Evolutionary conservation across 1,139 yeast species (phyloP).

Genomic region (Groenewaldozyma auringiensis): DNA sequence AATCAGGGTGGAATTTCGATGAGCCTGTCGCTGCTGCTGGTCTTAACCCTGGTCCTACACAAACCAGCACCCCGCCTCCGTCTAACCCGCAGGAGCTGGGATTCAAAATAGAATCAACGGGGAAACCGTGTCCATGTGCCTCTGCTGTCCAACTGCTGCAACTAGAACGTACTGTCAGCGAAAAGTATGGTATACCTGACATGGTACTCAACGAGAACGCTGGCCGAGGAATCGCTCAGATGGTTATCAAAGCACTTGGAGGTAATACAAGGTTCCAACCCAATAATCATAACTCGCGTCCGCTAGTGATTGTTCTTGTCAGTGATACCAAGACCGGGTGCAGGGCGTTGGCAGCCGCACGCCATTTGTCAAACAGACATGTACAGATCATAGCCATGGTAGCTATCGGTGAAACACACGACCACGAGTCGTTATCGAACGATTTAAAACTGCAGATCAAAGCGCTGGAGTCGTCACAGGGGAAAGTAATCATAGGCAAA

Average conservation of each 20-base stretch:
- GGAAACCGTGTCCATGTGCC: conserved; percentile 44
- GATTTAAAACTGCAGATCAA: conserved; percentile 4
- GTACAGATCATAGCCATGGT: conserved; percentile 7
- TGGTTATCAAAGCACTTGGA: conserved; percentile 57
- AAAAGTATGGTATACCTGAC: conserved; percentile 47
- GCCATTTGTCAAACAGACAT: conserved; percentile 62
- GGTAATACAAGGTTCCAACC: conserved; percentile 55
- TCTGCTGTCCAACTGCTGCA: conserved; percentile 75
- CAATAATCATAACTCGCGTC: conserved; percentile 69
- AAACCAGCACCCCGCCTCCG: background rate
- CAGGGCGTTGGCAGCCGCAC: conserved; percentile 70
- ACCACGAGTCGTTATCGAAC: background rate
- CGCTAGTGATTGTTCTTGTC: conserved; percentile 55
- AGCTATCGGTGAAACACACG: background rate
- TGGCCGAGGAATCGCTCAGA: conserved; percentile 56
- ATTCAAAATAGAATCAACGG: background rate
- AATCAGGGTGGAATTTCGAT: conserved; percentile 37
- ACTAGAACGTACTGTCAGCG: conserved; percentile 51
- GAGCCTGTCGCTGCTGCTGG: conserved; percentile 1
- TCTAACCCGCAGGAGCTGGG: background rate
- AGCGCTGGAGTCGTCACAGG: conserved; percentile 43
- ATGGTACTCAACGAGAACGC: conserved; percentile 57
- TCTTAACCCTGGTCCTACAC: no score
- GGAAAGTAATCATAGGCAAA: conserved; percentile 37
- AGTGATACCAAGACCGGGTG: conserved; percentile 61